Conservation (phyloP, 163 green algal species). For the Botryococcus braunii region DNA sequence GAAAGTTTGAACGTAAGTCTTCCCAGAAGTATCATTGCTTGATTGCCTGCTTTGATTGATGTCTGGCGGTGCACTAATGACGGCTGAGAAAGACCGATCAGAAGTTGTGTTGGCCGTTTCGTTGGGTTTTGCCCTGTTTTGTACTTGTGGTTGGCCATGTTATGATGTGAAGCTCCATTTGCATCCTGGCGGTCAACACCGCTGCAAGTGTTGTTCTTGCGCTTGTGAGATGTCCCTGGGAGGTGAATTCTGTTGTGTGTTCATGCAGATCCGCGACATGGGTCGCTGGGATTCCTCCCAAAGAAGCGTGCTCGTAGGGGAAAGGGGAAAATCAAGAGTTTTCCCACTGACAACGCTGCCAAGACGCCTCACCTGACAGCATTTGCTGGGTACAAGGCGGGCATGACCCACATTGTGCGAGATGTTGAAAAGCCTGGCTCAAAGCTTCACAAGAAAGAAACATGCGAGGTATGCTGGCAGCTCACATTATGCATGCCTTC, state of each 20-base stretch:
- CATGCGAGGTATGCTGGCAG: slow-evolving; percentile 55
- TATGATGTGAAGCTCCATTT: no score
- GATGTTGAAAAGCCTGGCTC: slow-evolving; percentile 98
- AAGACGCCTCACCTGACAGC: slow-evolving; percentile 91
- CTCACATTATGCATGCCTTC: not conserved
- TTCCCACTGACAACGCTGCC: slow-evolving; percentile 86
- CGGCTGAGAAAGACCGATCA: no score
- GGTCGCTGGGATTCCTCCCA: slow-evolving; percentile 95
- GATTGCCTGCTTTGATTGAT: no score
- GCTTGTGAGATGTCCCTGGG: no score
- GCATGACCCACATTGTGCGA: slow-evolving; percentile 98
- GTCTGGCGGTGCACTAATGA: no score
- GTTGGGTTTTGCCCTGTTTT: no score
- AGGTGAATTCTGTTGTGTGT: no score
- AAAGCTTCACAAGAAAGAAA: slow-evolving; percentile 99
- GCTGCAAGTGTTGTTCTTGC: no score
- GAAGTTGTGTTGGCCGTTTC: no score
- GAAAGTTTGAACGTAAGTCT: slow-evolving; percentile 89
- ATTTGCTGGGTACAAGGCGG: slow-evolving; percentile 99
- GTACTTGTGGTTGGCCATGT: no score
- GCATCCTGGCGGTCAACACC: no score
- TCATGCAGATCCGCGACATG: slow-evolving; percentile 74
- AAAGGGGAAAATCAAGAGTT: slow-evolving; percentile 91
- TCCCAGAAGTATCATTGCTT: not conserved
- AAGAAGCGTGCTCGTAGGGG: slow-evolving; percentile 89